phyloP scores from a whole-genome alignment of 305 asterid species.

The Lippia alba region DNA sequence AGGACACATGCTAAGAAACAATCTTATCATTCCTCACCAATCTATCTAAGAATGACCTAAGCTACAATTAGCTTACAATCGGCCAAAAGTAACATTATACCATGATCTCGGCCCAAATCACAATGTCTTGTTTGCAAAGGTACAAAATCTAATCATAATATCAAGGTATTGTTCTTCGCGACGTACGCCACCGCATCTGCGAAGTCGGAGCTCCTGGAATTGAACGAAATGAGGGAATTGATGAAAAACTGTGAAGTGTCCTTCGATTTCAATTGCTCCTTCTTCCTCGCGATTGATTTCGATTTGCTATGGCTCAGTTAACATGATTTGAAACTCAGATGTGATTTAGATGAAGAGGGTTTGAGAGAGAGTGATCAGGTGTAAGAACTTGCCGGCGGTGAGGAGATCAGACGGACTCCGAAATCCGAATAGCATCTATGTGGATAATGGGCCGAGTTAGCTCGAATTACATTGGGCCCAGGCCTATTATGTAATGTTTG shows the following conservation, averaged over 20 bases:
- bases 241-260: constrained; percentile 48
- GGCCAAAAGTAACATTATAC: too few relatives aligned
- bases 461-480: background rate
- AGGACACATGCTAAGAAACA: too few relatives aligned
- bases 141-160: too few relatives aligned
- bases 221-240: constrained; percentile 38
- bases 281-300: background rate
- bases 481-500: background rate
- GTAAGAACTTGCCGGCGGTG: too few relatives aligned
- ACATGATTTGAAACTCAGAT: constrained; percentile 15
- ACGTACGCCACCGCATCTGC: constrained; percentile 76
- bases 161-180: constrained; percentile 73
- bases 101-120: too few relatives aligned
- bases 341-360: constrained; percentile 5
- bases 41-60: too few relatives aligned
- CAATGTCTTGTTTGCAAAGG: too few relatives aligned
- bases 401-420: too few relatives aligned
- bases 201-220: constrained; percentile 38
- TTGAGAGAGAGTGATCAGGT: constrained; percentile 28
- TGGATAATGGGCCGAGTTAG: background rate
- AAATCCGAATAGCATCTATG: too few relatives aligned
- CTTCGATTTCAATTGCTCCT: background rate
- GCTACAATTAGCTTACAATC: too few relatives aligned
- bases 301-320: background rate
- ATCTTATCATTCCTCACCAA: too few relatives aligned